Evolutionary conservation across 805 yeast species (phyloP).

Genomic region (Dipodascopsis uninucleata): DNA sequence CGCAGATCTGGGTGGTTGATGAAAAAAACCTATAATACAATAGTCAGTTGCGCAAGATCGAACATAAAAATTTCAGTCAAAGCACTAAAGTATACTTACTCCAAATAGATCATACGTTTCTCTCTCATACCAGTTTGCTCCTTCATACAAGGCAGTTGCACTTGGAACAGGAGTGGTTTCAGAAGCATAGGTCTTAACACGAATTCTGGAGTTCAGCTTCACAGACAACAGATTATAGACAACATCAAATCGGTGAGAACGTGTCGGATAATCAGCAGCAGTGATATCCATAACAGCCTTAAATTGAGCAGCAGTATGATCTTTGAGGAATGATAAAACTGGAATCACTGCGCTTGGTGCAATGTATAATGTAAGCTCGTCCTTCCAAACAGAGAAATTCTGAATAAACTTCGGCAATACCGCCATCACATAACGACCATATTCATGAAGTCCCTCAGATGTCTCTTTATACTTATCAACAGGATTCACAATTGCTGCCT

Average conservation of each 20-base stretch:
- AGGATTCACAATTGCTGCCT: constrained; percentile 63
- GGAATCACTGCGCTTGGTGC: constrained; percentile 75
- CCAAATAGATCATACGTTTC: constrained; percentile 88
- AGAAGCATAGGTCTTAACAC: constrained; percentile 84
- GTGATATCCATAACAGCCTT: constrained; percentile 77
- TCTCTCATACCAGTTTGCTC: constrained; percentile 88
- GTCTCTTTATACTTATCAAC: constrained; percentile 63
- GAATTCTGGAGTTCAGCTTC: constrained; percentile 79
- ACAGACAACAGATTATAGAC: constrained; percentile 78
- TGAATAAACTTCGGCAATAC: constrained; percentile 78
- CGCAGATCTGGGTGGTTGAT: constrained; percentile 88
- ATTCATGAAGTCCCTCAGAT: constrained; percentile 35
- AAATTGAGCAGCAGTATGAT: constrained; percentile 79
- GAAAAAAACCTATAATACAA: constrained; percentile 49
- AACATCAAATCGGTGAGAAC: constrained; percentile 81
- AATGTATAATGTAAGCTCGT: constrained; percentile 70
- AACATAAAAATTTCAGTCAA: neutral
- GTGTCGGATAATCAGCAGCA: constrained; percentile 80
- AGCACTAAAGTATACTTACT: constrained; percentile 27
- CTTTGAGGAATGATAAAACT: constrained; percentile 62
- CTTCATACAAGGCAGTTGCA: constrained; percentile 64
- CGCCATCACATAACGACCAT: constrained; percentile 73
- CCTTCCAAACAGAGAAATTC: constrained; percentile 86
- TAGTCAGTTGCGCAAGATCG: neutral
- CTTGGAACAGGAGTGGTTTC: constrained; percentile 82